These are phyloP conservation scores for Plasmodium yoelii DNA, from an alignment of 169 alveolate genomes.

Conservation along the genomic window DNA sequence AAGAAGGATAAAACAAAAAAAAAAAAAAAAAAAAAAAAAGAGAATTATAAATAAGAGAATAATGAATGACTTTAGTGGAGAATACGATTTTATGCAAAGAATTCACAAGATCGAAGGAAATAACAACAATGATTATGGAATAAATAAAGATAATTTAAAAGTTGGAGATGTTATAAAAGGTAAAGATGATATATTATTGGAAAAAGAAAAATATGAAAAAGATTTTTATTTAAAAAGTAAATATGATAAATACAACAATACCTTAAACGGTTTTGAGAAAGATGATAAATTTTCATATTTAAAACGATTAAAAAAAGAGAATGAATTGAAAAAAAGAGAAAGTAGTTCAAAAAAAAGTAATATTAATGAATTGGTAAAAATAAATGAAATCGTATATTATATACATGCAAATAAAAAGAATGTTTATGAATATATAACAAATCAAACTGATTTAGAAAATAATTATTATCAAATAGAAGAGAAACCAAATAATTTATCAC, in stretches of 20 bases:
- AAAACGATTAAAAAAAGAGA: conserved; percentile 62
- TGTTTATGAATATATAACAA: conserved; percentile 71
- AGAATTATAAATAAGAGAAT: background rate
- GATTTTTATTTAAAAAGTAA: conserved; percentile 62
- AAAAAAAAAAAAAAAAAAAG: no score
- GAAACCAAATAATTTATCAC: conserved; percentile 26
- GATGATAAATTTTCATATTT: conserved; percentile 51
- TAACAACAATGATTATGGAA: conserved; percentile 21
- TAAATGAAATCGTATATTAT: conserved; percentile 69
- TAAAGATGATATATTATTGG: conserved; percentile 32
- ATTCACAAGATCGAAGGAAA: conserved; percentile 70
- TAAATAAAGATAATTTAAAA: conserved; percentile 11
- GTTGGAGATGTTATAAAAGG: background rate
- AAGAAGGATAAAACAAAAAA: no score
- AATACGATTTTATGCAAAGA: conserved; percentile 75
- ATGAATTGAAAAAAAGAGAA: conserved; percentile 47
- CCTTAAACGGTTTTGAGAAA: conserved; percentile 58
- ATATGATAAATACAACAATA: conserved; percentile 51
- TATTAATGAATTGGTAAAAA: conserved; percentile 51
- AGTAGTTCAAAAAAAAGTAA: conserved; percentile 17
- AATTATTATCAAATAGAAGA: conserved; percentile 75
- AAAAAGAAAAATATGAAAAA: conserved; percentile 49
- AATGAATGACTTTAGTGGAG: conserved; percentile 74
- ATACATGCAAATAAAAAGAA: conserved; percentile 67
- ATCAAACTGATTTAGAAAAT: conserved; percentile 71